phyloP scores from a whole-genome alignment of 176 grass and related monocot species.

The Ensete glaucum region DNA sequence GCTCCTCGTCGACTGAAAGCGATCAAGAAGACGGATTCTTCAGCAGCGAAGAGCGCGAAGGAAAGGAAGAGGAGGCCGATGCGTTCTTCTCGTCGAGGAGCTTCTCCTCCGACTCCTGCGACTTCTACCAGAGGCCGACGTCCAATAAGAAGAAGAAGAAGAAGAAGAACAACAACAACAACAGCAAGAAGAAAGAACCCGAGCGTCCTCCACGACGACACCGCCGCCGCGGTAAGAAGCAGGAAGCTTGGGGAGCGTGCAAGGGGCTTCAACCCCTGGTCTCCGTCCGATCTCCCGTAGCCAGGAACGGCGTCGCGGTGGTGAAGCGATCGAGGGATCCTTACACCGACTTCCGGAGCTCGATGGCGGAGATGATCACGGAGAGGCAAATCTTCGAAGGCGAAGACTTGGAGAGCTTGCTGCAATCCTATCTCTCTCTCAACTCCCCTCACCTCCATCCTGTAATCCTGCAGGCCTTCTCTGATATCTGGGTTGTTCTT shows the following conservation, averaged over 20 bases:
- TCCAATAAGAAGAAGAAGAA: conserved; percentile 28
- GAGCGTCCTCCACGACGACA: not conserved
- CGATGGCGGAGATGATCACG: conserved; percentile 97
- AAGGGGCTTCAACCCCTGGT: conserved; percentile 30
- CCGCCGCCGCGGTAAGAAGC: not conserved
- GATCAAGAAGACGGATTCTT: conserved; percentile 42
- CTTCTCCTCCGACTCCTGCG: conserved; percentile 91
- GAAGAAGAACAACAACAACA: no score
- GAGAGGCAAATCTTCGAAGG: conserved; percentile 57
- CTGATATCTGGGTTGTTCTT: conserved; percentile 86
- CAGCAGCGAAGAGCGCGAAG: conserved; percentile 47
- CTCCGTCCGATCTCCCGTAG: conserved; percentile 3
- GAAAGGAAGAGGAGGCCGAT: conserved; percentile 39
- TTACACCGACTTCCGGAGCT: conserved; percentile 70
- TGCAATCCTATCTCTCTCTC: conserved; percentile 73
- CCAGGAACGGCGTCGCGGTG: conserved; percentile 47
- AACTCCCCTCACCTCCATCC: conserved; percentile 70
- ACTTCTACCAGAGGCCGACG: conserved; percentile 48
- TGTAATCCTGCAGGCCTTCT: conserved; percentile 92
- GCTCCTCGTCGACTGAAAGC: conserved; percentile 30
- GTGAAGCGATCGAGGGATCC: conserved; percentile 82
- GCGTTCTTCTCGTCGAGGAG: conserved; percentile 83
- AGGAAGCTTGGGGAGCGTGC: not conserved
- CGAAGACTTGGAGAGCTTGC: conserved; percentile 67
- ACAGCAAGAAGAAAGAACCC: no score